These are phyloP conservation scores for Ceratocystis diversiconidia DNA, from an alignment of 2,329 filamentous ascomycete species.

Conservation along the genomic window DNA sequence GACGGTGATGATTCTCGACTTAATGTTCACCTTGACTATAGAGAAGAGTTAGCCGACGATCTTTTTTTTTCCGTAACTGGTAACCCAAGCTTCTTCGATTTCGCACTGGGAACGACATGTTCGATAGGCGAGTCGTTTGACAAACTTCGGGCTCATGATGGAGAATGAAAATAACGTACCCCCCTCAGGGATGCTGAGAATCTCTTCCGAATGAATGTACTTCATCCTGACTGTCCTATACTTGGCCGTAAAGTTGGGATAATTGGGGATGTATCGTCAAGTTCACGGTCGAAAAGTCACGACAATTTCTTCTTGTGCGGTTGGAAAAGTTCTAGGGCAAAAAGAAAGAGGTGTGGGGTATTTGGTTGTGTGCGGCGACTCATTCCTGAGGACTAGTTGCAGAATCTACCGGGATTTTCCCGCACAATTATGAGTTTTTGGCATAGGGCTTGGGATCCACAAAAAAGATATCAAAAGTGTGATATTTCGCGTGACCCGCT, in stretches of 20 bases:
- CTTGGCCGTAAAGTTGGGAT: conserved; percentile 25
- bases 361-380: conserved; percentile 18
- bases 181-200: conserved; percentile 88
- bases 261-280: conserved; percentile 18
- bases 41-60: not conserved
- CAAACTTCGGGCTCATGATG: conserved; percentile 1
- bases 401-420: conserved; percentile 16
- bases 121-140: not conserved
- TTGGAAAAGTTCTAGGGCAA: conserved; percentile 33
- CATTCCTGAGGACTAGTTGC: conserved; percentile 9
- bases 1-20: conserved; percentile 90
- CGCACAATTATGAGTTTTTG: conserved; percentile 16
- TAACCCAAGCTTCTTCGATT: conserved; percentile 17
- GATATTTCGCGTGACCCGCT: conserved; percentile 2
- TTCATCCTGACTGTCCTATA: conserved; percentile 71
- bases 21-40: conserved; percentile 93
- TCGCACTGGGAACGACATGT: conserved; percentile 9
- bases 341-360: conserved; percentile 17
- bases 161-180: conserved; percentile 48
- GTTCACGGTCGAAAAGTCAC: conserved; percentile 23
- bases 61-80: not conserved
- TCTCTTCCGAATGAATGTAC: conserved; percentile 98
- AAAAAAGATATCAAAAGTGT: conserved; percentile 7
- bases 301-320: conserved; percentile 30
- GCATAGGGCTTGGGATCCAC: conserved; percentile 18